phyloP scores from a whole-genome alignment of 2,329 filamentous ascomycete genomes.

The Colletotrichum costaricense region DNA sequence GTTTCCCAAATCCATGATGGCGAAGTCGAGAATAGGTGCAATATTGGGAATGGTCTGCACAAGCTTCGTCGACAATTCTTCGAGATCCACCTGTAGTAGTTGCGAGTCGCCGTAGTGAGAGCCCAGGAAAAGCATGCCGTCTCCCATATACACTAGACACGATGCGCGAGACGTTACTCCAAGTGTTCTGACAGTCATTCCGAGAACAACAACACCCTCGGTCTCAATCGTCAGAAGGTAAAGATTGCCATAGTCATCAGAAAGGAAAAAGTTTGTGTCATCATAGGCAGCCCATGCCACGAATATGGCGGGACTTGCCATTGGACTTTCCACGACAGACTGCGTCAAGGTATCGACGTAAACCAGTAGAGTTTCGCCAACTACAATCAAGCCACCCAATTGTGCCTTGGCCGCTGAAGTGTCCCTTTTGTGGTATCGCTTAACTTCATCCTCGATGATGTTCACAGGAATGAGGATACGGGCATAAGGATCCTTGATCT shows the following conservation, averaged over 20 bases:
- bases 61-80: slow-evolving; percentile 64
- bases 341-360: slow-evolving; percentile 86
- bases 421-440: slow-evolving; percentile 70
- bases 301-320: slow-evolving; percentile 85
- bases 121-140: slow-evolving; percentile 82
- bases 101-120: slow-evolving; percentile 96
- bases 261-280: slow-evolving; percentile 84
- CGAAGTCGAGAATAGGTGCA: slow-evolving; percentile 91
- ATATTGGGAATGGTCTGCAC: slow-evolving; percentile 86
- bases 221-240: slow-evolving; percentile 86
- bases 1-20: slow-evolving; percentile 95
- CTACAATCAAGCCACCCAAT: slow-evolving; percentile 76
- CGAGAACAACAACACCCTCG: slow-evolving; percentile 73
- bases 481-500: slow-evolving; percentile 66
- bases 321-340: slow-evolving; percentile 70
- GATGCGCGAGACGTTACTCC: slow-evolving; percentile 78
- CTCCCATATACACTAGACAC: slow-evolving; percentile 80
- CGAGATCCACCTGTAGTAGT: slow-evolving; percentile 70
- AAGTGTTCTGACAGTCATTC: slow-evolving; percentile 77
- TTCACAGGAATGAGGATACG: slow-evolving; percentile 73
- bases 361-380: slow-evolving; percentile 83
- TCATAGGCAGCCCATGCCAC: slow-evolving; percentile 93
- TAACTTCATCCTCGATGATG: slow-evolving; percentile 63
- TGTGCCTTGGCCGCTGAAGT: slow-evolving; percentile 65
- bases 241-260: slow-evolving; percentile 89